phyloP scores from a whole-genome alignment of 352 stramenopile species.

The Pythium vanterpoolii region DNA sequence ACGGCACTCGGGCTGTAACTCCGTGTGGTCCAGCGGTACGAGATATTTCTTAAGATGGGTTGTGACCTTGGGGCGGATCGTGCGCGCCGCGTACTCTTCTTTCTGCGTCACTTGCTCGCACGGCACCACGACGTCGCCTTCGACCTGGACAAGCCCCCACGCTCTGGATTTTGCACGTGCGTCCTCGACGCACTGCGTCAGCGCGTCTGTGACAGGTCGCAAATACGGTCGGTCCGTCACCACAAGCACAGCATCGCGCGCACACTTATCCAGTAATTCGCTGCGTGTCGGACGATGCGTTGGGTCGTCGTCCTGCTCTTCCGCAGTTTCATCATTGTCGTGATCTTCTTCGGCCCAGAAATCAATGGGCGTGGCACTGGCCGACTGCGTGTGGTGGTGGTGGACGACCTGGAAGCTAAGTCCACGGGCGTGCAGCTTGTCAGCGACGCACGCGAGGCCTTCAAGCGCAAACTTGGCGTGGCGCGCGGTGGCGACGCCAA shows the following conservation, averaged over 20 bases:
- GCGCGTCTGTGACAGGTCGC: constrained; percentile 42
- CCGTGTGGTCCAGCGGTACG: constrained; percentile 39
- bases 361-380: neutral
- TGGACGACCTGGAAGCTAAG: constrained; percentile 67
- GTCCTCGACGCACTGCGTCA: constrained; percentile 37
- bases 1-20: constrained; percentile 26
- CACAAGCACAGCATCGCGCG: constrained; percentile 52
- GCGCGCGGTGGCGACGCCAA: constrained; percentile 59
- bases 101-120: constrained; percentile 90
- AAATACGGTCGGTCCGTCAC: constrained; percentile 80
- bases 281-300: constrained; percentile 21
- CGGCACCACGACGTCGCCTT: constrained; percentile 98
- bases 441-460: constrained; percentile 46
- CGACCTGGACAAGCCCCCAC: constrained; percentile 90
- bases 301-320: neutral
- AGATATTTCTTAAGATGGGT: constrained; percentile 89
- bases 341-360: constrained; percentile 21
- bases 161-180: constrained; percentile 30
- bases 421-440: constrained; percentile 39
- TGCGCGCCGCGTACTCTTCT: constrained; percentile 97
- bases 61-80: constrained; percentile 96
- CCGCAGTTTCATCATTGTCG: constrained; percentile 2
- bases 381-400: constrained; percentile 27
- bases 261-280: constrained; percentile 43
- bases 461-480: constrained; percentile 77